Base-by-base conservation (phyloP, 2,329 filamentous ascomycete genomes). In the Botrytis elliptica region DNA sequence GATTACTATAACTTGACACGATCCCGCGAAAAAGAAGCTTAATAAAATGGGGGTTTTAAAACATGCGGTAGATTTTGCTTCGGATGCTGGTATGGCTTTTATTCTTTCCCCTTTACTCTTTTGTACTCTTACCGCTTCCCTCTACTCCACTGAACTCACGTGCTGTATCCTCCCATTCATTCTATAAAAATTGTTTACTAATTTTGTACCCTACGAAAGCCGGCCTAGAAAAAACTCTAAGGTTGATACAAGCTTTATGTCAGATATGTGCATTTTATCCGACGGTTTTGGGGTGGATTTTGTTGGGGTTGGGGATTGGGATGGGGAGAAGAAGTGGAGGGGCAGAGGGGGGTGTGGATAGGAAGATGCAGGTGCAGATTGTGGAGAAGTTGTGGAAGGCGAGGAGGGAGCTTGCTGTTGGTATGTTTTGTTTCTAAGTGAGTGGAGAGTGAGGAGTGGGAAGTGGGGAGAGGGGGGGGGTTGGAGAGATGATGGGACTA, bases 141-240 rank as follows among this genome's bases (percentile, higher is more conserved):
- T 44, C 4, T 62, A 55, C n/a, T 67, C n/a, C 70, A 42, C 59
- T 16, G 67, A 8, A 60, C 40, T 38, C 38, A 62, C n/a, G 36
- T 52, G 29, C 16, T n/a, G 14, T 38, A 42, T 36, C 16, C 12
- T 62, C 14, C 22, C 16, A 9, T 42, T 3, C 9, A 18, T 29
- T 40, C 38, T n/a, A 38, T 29, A 42, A 36, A 46, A 36, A 33
- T 22, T n/a, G 10, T 12, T 42, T 60, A 60, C 65, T 46, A n/a
- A 33, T 18, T 6, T n/a, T 40, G 14, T 25, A 1, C 7, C 4
- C 8, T 16, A 33, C 20, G 2, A 22, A 77, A 89, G 89, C 85
- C 78, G 89, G 89, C 7, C 83, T 91, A 1, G 90, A 92, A 80
- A 87, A 89, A 74, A 84, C 85, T 71, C 83, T 92, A 76, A 88